Percentiles rank a stretch among this genome's conserved stretches.
Evolutionary conservation across 306 rosid species (phyloP).

Genomic region (Leucaena leucocephala): DNA sequence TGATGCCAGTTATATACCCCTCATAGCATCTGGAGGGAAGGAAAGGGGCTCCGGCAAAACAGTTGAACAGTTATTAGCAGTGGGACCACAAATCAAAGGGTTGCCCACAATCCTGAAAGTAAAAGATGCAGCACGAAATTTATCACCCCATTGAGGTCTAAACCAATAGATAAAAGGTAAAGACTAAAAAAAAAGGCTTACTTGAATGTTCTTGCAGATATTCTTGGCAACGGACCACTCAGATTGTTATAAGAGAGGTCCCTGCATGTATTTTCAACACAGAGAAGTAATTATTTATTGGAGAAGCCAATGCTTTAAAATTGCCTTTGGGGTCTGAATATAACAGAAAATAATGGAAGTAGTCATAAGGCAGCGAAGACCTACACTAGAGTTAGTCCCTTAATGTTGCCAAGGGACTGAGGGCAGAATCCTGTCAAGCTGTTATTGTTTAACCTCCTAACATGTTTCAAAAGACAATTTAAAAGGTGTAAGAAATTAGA

Average conservation of each 20-base stretch:
- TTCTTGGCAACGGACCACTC: constrained; percentile 83
- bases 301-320: constrained; percentile 28
- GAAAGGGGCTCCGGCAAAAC: constrained; percentile 89
- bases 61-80: constrained; percentile 73
- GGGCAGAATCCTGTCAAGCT: constrained; percentile 90
- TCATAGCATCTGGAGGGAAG: constrained; percentile 70
- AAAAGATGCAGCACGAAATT: constrained; percentile 14
- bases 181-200: constrained; percentile 36
- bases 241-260: constrained; percentile 94
- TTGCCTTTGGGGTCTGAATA: background rate
- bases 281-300: background rate
- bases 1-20: constrained; percentile 48
- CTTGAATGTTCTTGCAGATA: constrained; percentile 95
- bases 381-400: constrained; percentile 89
- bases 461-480: constrained; percentile 42
- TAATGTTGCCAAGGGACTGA: constrained; percentile 67
- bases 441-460: constrained; percentile 93
- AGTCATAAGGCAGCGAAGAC: constrained; percentile 44
- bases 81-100: constrained; percentile 87
- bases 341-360: constrained; percentile 15
- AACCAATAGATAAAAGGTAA: background rate
- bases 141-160: background rate
- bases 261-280: constrained; percentile 50
- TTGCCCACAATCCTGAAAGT: constrained; percentile 82
- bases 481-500: constrained; percentile 34